These are phyloP conservation scores for Aspergillus kassunensis DNA, from an alignment of 495 filamentous ascomycete species.

Conservation along the genomic window DNA sequence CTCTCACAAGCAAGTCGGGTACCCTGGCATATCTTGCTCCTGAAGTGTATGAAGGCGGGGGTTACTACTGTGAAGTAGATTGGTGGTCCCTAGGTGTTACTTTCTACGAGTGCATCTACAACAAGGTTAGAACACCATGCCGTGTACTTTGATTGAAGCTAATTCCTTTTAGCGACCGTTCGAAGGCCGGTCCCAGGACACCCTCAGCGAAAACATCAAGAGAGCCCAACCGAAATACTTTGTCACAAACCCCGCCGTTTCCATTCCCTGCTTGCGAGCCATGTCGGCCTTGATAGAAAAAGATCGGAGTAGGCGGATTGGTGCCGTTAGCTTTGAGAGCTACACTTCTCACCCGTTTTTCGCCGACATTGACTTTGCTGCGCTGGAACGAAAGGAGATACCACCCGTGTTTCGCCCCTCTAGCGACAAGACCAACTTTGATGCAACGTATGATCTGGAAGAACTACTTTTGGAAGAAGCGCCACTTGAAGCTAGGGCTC, in stretches of 20 bases:
- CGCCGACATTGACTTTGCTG: constrained; percentile 75
- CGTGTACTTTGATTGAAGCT: constrained; percentile 14
- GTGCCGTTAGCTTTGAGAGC: constrained; percentile 68
- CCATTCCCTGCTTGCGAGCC: constrained; percentile 78
- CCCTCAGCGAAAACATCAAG: constrained; percentile 74
- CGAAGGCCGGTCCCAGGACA: constrained; percentile 77
- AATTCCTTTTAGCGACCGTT: constrained; percentile 69
- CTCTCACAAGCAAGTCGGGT: constrained; percentile 90
- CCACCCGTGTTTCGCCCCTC: constrained; percentile 89
- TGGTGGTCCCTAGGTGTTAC: constrained; percentile 98
- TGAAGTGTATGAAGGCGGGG: constrained; percentile 85
- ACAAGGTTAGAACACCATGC: constrained; percentile 64
- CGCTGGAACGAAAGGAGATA: constrained; percentile 82
- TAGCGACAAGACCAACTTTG: constrained; percentile 97
- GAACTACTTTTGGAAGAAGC: constrained; percentile 93
- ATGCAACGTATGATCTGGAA: constrained; percentile 96
- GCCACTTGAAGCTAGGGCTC: constrained; percentile 85
- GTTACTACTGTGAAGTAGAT: constrained; percentile 84
- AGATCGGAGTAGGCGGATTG: constrained; percentile 76
- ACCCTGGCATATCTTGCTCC: constrained; percentile 94
- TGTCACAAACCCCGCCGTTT: constrained; percentile 83
- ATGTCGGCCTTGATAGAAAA: constrained; percentile 76
- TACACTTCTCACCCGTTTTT: constrained; percentile 91
- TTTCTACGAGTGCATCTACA: constrained; percentile 99
- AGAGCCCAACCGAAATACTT: constrained; percentile 82